These are phyloP conservation scores for Curvularia eragrostidis DNA, from an alignment of 2,329 filamentous ascomycete species.

Conservation along the genomic window DNA sequence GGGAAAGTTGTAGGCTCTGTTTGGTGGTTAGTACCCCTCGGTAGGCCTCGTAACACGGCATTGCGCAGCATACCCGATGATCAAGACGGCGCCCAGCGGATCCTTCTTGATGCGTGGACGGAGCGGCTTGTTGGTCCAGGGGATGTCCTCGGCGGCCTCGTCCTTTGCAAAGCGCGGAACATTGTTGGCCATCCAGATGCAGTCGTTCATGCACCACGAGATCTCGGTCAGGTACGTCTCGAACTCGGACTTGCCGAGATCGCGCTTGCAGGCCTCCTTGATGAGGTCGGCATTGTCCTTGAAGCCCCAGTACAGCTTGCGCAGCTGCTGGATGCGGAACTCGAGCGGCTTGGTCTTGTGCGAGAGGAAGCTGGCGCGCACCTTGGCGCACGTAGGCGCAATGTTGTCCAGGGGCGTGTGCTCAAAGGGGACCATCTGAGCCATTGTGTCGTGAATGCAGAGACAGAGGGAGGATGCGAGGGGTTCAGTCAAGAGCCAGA, in stretches of 20 bases:
- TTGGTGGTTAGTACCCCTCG: not conserved
- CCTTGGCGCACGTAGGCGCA: conserved; percentile 52
- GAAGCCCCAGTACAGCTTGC: conserved; percentile 93
- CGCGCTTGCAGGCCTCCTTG: conserved; percentile 74
- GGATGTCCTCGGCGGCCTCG: conserved; percentile 74
- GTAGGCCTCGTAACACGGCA: not conserved
- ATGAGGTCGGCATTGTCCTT: conserved; percentile 78
- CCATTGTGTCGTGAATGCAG: conserved; percentile 8
- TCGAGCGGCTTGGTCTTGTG: conserved; percentile 83
- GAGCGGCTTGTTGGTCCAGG: conserved; percentile 71
- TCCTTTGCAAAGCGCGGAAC: conserved; percentile 84
- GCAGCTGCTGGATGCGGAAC: conserved; percentile 84
- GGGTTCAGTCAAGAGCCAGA: not conserved
- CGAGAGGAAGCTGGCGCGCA: conserved; percentile 74
- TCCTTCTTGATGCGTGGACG: conserved; percentile 83
- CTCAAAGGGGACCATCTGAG: conserved; percentile 37
- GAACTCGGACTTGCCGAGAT: conserved; percentile 78
- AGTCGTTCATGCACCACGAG: conserved; percentile 80
- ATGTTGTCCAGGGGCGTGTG: conserved; percentile 48
- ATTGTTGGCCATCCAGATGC: conserved; percentile 77
- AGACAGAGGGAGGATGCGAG: not conserved
- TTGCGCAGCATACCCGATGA: conserved; percentile 62
- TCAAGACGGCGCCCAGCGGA: conserved; percentile 79
- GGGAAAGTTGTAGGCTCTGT: conserved; percentile 88
- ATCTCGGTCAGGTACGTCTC: conserved; percentile 79